Base-by-base conservation (phyloP, 2,329 filamentous ascomycete genomes). In the Zarea fungicola region DNA sequence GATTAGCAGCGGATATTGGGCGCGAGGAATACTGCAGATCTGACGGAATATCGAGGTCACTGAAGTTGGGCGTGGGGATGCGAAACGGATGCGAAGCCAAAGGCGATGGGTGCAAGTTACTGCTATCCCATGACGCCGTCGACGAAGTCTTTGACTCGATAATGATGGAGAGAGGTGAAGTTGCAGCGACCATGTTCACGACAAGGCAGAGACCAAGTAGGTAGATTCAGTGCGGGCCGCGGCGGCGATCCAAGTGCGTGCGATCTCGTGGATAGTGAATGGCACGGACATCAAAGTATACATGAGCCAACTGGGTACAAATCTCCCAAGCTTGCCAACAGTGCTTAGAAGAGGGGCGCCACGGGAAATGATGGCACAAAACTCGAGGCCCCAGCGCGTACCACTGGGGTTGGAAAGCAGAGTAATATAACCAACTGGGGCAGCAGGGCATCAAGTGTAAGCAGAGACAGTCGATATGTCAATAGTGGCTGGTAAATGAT, bases 11-110 rank as follows among this genome's bases (percentile, higher is more conserved):
- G 8, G 50, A 52, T 23, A 29, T 21, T 3, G 35, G 50, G 11
- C 50, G 50, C 29, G 39, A 34, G 3, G 37, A 14, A 28, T 28
- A 35, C 18, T 48, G 44, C 26, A 48, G 40, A 2, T 43, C 44
- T 13, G 34, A 25, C 3, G 50, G 45, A 5, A 52, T 48, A 36
- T 48, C 50, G 18, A 48, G 39, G 11, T 44, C 50, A 18, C 32
- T 48, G 7, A 48, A 52, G 40, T 34, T 44, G 3, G 44, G 50
- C 8, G 39, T 36, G 4, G 50, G 26, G 9, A 52, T 42, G n/a
- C 32, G 32, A 10, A 41, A 52, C 19, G 50, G 50, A 41, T 52
- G 50, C 16, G 50, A 52, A 21, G 50, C 45, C 13, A 52, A 40
- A 2, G 50, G 50, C 18, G 45, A 52, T 4, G 50, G 50, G 22